These are phyloP conservation scores for Neurospora sp. DNA, from an alignment of 495 filamentous ascomycete species.

Conservation along the genomic window DNA sequence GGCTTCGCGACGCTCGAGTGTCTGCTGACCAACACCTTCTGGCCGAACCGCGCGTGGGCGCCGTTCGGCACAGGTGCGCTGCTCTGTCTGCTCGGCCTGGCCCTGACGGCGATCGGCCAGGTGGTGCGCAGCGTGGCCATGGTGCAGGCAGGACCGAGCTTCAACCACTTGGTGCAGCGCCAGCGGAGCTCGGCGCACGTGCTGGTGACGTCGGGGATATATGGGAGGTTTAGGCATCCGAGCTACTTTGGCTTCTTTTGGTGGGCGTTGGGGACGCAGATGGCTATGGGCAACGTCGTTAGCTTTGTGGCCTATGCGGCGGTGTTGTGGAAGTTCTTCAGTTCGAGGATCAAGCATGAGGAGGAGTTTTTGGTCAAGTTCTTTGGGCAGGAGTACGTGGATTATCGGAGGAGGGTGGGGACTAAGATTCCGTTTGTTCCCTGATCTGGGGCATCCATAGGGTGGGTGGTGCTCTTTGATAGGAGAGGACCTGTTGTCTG, in stretches of 20 bases:
- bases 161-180: constrained; percentile 78
- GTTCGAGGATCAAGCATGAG: constrained; percentile 60
- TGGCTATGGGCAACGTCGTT: constrained; percentile 74
- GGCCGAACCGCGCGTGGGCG: constrained; percentile 33
- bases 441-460: not conserved
- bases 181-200: constrained; percentile 54
- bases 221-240: constrained; percentile 61
- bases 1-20: constrained; percentile 61
- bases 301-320: constrained; percentile 63
- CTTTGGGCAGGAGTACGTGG: constrained; percentile 73
- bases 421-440: constrained; percentile 60
- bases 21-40: constrained; percentile 45
- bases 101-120: constrained; percentile 38
- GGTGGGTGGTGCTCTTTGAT: not conserved
- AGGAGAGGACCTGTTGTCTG: not conserved
- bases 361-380: constrained; percentile 68
- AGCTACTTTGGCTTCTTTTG: constrained; percentile 97
- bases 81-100: no score
- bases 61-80: no score
- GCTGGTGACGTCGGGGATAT: constrained; percentile 67
- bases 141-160: constrained; percentile 79
- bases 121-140: constrained; percentile 65
- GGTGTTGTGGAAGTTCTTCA: constrained; percentile 81
- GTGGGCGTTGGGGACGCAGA: constrained; percentile 92
- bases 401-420: constrained; percentile 58